Base-by-base conservation (phyloP, 495 filamentous ascomycete species). In the Parathielavia appendiculata region DNA sequence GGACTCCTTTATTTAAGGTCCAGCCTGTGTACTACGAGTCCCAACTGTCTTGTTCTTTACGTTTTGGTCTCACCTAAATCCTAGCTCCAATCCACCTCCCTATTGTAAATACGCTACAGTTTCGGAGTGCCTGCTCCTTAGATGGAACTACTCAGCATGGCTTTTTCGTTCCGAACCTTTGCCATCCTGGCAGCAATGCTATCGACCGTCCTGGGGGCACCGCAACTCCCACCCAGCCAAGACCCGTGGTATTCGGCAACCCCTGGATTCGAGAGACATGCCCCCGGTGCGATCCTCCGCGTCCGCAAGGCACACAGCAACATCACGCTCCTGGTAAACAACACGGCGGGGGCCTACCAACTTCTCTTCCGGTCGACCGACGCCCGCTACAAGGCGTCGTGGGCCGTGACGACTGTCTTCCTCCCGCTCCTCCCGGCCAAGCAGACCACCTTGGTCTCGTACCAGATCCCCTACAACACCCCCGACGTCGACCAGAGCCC, bases 321-420 rank as follows among this genome's bases (percentile, higher is more conserved):
- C 26, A 30, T 30, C 26, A 30, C 26, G 26, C 26, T 30, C 26
- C 26, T 30, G 26, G 26, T 30, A 2, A 30, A 30, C 26, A 55
- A 63, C 17, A 69, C 74, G 0, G 77, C 76, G 2, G 14, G 8
- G 38, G 51, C 51, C 38, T 53, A 53, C 56, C 76, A 82, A 50
- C 70, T 82, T 49, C 76, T 83, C 11, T 83, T 74, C 64, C 75
- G 79, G 0, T 77, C 78, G 1, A 81, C 77, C 0, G 68, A 82
- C 59, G 62, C 67, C 13, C 68, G 61, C 22, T 70, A 75, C 40
- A 61, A 76, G 8, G 70, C 80, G 2, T 66, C 75, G 0, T 77
- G 73, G 63, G 76, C 74, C 10, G 79, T 82, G 12, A 77, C 79
- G 3, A 82, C 80, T 0, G 57, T 82, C 16, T 69, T 81, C 38